Conservation (phyloP, 2,329 filamentous ascomycete genomes). For the Ophiocordyceps australis region DNA sequence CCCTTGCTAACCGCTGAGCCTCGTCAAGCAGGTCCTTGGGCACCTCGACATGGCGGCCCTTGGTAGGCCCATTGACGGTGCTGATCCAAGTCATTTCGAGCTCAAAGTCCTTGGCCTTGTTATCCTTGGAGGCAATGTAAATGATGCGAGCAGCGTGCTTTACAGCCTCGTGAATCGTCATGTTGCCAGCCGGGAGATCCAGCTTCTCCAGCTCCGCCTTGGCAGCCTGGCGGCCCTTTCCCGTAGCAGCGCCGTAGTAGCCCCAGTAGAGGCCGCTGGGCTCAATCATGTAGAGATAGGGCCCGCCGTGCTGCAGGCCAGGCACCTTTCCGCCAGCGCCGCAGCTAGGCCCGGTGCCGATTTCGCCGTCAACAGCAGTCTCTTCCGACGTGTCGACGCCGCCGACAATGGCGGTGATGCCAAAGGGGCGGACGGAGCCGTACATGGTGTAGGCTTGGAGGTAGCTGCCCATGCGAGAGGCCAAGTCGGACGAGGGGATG, state of each 20-base stretch:
- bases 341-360: slow-evolving; percentile 59
- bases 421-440: slow-evolving; percentile 89
- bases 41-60: slow-evolving; percentile 84
- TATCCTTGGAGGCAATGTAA: slow-evolving; percentile 93
- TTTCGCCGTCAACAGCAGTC: slow-evolving; percentile 73
- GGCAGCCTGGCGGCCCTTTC: slow-evolving; percentile 89
- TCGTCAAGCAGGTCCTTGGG: slow-evolving; percentile 81
- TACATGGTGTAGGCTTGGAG: slow-evolving; percentile 96
- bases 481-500: slow-evolving; percentile 75
- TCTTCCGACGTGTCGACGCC: slow-evolving; percentile 87
- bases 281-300: slow-evolving; percentile 97
- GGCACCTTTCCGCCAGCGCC: slow-evolving; percentile 71
- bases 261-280: slow-evolving; percentile 96
- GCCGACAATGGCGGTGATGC: slow-evolving; percentile 84
- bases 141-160: slow-evolving; percentile 96
- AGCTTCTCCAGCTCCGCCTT: slow-evolving; percentile 98
- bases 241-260: slow-evolving; percentile 94
- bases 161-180: slow-evolving; percentile 73
- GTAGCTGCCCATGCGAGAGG: slow-evolving; percentile 86
- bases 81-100: slow-evolving; percentile 99
- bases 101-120: slow-evolving; percentile 99
- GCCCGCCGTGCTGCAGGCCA: slow-evolving; percentile 67
- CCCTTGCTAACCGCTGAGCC: slow-evolving; percentile 84
- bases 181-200: slow-evolving; percentile 58
- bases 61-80: slow-evolving; percentile 65